Base-by-base conservation (phyloP, 768 basidiomycete genomes). In the Kockovaella imperatae region DNA sequence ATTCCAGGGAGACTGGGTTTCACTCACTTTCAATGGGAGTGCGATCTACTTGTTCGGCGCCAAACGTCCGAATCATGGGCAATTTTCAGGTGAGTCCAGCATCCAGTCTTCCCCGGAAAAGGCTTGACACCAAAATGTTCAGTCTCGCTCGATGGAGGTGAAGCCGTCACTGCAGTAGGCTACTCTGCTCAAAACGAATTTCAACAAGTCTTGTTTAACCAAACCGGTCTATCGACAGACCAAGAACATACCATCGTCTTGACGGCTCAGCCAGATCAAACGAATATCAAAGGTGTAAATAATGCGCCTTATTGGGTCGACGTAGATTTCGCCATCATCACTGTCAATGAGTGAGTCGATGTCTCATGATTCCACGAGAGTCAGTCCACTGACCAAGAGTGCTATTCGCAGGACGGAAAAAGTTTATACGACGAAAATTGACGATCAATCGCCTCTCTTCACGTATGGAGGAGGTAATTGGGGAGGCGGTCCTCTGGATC, bases 21-120 rank as follows among this genome's bases (percentile, higher is more conserved):
- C 40, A n/a, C 32, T 63, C 10, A 50, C 34, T 6, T 63, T 59
- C 55, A 59, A 59, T 38, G 61, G 61, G 8, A 47, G 57, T 1
- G 55, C 52, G 11, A 42, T 63, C 10, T 52, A 46, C 35, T 32
- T 59, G 7, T 63, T 50, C 28, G 61, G 61, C 3, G 47, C 52
- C 1, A 57, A 52, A 18, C 25, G 57, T 17, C 11, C 10, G 5
- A 62, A 62, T 47, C 60, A 62, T 40, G 60, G 60, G 2, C 8
- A 11, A 13, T 28, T 11, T 32, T 47, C 46, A 7, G 39, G 45
- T 47, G 42, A 15, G 29, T 35, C 17, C 20, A 4, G n/a, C 24
- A 5, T 23, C 24, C 8, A 28, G 21, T 15, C 18, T 26, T 5
- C 20, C 10, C 5, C 24, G 14, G 10, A 2, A 17, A 7, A 36